These are phyloP conservation scores for Suillus paluster DNA, from an alignment of 768 basidiomycete species.

Conservation along the genomic window DNA sequence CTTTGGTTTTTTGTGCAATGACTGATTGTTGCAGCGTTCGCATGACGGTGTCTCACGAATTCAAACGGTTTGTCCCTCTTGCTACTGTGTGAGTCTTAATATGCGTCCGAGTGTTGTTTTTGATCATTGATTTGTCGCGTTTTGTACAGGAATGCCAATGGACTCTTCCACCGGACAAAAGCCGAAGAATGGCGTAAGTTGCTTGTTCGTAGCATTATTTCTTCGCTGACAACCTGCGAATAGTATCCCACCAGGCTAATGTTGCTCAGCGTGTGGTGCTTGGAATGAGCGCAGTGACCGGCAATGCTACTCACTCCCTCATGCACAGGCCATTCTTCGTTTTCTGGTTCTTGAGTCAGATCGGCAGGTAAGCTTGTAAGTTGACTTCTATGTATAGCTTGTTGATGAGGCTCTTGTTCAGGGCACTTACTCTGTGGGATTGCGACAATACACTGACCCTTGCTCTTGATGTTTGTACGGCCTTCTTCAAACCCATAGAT, in stretches of 20 bases:
- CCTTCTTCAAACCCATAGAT: conserved; percentile 63
- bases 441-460: conserved; percentile 59
- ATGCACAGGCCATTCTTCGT: conserved; percentile 66
- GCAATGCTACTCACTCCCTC: conserved; percentile 48
- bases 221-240: conserved; percentile 13
- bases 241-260: conserved; percentile 60
- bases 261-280: conserved; percentile 64
- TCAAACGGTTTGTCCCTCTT: conserved; percentile 64
- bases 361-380: conserved; percentile 48
- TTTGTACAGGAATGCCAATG: conserved; percentile 45
- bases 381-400: conserved; percentile 11
- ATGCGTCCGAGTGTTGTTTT: neutral
- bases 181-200: conserved; percentile 70
- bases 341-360: conserved; percentile 79
- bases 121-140: neutral
- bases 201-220: conserved; percentile 8
- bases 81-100: conserved; percentile 52
- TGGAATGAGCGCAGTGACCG: conserved; percentile 65
- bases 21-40: conserved; percentile 51
- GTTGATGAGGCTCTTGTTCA: conserved; percentile 24
- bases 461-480: conserved; percentile 65
- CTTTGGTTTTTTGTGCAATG: conserved; percentile 5
- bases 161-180: conserved; percentile 55
- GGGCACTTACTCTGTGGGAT: conserved; percentile 63
- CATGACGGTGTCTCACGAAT: conserved; percentile 73